Conservation (phyloP, 768 basidiomycete species). For the Suillus cothurnatus region DNA sequence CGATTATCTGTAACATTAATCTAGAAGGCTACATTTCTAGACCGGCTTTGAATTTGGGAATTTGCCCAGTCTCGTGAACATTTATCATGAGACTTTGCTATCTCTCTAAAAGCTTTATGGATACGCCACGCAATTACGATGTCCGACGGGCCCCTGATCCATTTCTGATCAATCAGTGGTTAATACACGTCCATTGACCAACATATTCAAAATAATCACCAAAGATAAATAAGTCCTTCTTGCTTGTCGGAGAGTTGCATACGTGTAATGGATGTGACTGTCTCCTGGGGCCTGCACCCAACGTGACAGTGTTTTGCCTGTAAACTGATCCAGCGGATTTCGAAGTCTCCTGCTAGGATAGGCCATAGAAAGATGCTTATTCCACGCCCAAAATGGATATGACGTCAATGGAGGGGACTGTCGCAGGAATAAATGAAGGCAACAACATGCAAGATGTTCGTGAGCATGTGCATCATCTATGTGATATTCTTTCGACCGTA, state of each 20-base stretch:
- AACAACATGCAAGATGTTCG: background rate
- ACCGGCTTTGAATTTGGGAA: too few relatives aligned
- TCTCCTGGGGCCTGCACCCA: background rate
- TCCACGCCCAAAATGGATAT: background rate
- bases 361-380: background rate
- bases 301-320: background rate
- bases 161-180: background rate
- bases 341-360: background rate
- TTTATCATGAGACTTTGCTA: too few relatives aligned
- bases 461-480: background rate
- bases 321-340: background rate
- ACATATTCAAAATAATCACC: conserved; percentile 12
- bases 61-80: too few relatives aligned
- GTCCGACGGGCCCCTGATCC: background rate
- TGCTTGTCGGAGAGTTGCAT: too few relatives aligned
- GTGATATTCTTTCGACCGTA: background rate
- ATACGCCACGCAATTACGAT: background rate
- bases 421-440: background rate
- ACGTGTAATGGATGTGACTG: too few relatives aligned
- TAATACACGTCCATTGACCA: background rate
- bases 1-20: too few relatives aligned
- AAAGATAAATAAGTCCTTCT: conserved; percentile 12
- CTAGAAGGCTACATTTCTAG: too few relatives aligned
- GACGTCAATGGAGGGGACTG: background rate
- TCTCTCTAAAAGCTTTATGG: too few relatives aligned